Evolutionary conservation across 495 filamentous ascomycete species (phyloP), one percentile per base, ranked within the genome.

Genomic region (Annulohypoxylon moriforme): DNA sequence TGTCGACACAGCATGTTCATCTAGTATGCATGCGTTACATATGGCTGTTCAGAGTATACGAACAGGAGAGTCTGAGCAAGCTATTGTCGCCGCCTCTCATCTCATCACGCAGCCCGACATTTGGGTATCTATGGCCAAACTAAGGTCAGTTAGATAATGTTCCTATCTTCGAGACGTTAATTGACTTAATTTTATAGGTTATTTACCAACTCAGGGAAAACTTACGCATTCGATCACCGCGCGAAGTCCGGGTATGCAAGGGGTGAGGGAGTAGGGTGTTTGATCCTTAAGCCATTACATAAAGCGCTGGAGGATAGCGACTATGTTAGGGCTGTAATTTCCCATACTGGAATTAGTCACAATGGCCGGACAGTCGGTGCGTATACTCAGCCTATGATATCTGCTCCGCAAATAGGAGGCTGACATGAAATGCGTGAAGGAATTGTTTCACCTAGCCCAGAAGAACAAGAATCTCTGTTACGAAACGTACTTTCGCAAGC

Each of bases 1-100:
- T 44, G 85, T 96, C 27, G 94, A 96, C 76, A 96, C 94, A 1
- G 93, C 94, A 8, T 97, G 93, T 76, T 96, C 93, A 10, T 93
- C 91, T 8, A 93, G 90, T 52, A 72, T 87, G 72, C 78, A 84
- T 60, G 84, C 83, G 1, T 46, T 86, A 10, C 85, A 96, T 66
- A 81, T 93, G n/a, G 93, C 93, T 18, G 94, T 93, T 72, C 93
- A 92, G 66, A 88, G 89, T 1, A 85, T 96, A 14, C 91, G 91
- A 81, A 81, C 83, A 2, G 83, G 84, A 13, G 85, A 86, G 52
- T 82, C 77, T 0, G 77, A 81, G 44, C 71, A 77, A 53, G 81
- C 83, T 42, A 75, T 88, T 14, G 84, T 85, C n/a, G 82, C 76
- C 4, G 86, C 84, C 0, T 79, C 78, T 6, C 78, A 82, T 57